Conservation (phyloP, 2,329 filamentous ascomycete genomes). For the Fusarium devonianum region DNA sequence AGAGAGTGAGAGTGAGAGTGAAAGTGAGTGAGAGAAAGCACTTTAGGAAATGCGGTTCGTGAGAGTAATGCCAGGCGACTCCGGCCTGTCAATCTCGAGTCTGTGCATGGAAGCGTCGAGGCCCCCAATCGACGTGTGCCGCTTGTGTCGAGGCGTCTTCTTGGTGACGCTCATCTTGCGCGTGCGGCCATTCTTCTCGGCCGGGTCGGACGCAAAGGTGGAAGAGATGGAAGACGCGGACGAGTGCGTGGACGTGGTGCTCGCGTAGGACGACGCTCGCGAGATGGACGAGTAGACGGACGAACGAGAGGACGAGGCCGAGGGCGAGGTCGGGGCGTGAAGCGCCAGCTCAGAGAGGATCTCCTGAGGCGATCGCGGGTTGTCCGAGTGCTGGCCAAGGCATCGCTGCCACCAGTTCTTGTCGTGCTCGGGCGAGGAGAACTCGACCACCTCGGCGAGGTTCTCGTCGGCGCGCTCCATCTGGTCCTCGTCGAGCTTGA, state of each 20-base stretch:
- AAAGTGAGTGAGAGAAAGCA: background rate
- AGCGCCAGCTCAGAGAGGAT: conserved; percentile 43
- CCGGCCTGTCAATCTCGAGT: conserved; percentile 40
- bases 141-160: conserved; percentile 37
- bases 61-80: conserved; percentile 40
- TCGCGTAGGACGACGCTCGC: conserved; percentile 39
- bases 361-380: conserved; percentile 37
- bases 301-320: conserved; percentile 21
- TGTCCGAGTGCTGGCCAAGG: conserved; percentile 35
- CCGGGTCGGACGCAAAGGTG: conserved; percentile 16
- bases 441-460: conserved; percentile 38
- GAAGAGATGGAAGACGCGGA: conserved; percentile 39
- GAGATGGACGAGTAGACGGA: conserved; percentile 39
- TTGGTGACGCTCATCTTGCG: conserved; percentile 43
- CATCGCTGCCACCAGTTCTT: conserved; percentile 43
- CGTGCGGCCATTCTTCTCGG: conserved; percentile 37
- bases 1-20: conserved; percentile 16
- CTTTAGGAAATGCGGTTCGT: conserved; percentile 38
- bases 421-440: conserved; percentile 35
- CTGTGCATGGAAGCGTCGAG: conserved; percentile 39
- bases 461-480: conserved; percentile 38
- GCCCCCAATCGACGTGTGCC: conserved; percentile 34
- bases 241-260: conserved; percentile 32
- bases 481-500: conserved; percentile 39
- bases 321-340: conserved; percentile 14